Evolutionary conservation across 306 rosid genomes (phyloP), one percentile per base, ranked within the genome.

Genomic region (Mucuna pruriens): DNA sequence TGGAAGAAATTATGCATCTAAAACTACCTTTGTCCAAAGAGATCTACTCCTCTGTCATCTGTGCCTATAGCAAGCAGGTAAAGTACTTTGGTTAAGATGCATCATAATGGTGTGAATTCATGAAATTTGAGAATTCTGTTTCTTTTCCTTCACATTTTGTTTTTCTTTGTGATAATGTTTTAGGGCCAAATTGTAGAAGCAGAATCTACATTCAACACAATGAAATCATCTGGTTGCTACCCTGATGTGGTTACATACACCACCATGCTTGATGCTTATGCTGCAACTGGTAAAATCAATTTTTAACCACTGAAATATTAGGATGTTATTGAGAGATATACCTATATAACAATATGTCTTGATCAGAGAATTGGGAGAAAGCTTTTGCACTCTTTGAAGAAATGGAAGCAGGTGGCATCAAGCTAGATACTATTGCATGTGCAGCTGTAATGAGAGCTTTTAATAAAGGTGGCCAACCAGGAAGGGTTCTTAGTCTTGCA

Each of bases 1-100:
- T 71, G 83, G 87, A 89, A 51, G 97, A 92, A 68, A 91, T 95
- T 92, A 79, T 77, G 87, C 88, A 72, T 44, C 80, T 89, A 23
- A 91, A 86, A 79, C 80, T 95, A 78, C 90, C 95, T 61, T 68
- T 91, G 84, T 89, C 97, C 75, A 84, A 84, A 62, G 99, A 91
- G 88, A 90, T 93, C 63, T 92, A 88, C 85, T 89, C 99, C 57
- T 89, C 99, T 25, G 78, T 83, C 78, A 88, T 95, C 58, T 84
- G 92, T 86, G 95, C 95, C 76, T 89, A 89, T 83, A 95, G 94
- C 90, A 93, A 90, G 84, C 94, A 85, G 92, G 99, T 84, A 82
- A 82, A 86, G 89, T 80, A 51, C 60, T 69, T 79, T 58, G 72
- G 52, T 75, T 63, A 74, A 55, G 75, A 58, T 83, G 42, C 81